Percentiles rank a stretch among this genome's conserved stretches.
These are phyloP conservation scores for Lactifluus subvellereus DNA, from an alignment of 768 basidiomycete genomes.

Conservation along the genomic window DNA sequence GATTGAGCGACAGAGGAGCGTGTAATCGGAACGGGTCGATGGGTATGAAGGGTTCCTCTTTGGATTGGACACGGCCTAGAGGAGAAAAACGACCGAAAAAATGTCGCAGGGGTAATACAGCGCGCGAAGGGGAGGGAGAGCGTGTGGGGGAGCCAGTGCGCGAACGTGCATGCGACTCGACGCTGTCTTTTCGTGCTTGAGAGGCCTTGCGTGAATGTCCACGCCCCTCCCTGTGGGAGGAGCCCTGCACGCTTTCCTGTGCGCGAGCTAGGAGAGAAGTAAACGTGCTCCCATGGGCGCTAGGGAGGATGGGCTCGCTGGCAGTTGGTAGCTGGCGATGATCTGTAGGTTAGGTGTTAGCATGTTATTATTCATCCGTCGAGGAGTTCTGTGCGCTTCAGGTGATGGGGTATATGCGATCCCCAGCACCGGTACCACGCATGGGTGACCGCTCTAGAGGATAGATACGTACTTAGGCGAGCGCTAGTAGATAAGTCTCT, in stretches of 20 bases:
- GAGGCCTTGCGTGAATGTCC: conserved; percentile 22
- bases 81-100: conserved; percentile 49
- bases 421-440: background rate
- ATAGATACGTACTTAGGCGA: conserved; percentile 35
- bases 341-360: background rate
- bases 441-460: conserved; percentile 11
- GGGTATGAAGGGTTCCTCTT: conserved; percentile 37
- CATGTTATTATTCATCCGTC: background rate
- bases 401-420: conserved; percentile 3
- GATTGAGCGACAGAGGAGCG: conserved; percentile 16
- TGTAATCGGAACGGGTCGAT: conserved; percentile 33
- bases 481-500: conserved; percentile 36
- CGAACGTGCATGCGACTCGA: conserved; percentile 30
- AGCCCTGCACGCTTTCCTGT: conserved; percentile 4
- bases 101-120: conserved; percentile 49
- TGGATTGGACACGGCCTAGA: conserved; percentile 44
- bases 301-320: conserved; percentile 21
- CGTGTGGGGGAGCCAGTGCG: conserved; percentile 35
- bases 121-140: conserved; percentile 37
- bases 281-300: background rate
- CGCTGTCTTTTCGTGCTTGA: conserved; percentile 25
- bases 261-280: conserved; percentile 14
- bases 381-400: background rate
- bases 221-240: conserved; percentile 5
- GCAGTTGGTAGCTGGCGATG: conserved; percentile 10